phyloP scores from a whole-genome alignment of 345 rosid genomes.

The Syzygium oleosum region DNA sequence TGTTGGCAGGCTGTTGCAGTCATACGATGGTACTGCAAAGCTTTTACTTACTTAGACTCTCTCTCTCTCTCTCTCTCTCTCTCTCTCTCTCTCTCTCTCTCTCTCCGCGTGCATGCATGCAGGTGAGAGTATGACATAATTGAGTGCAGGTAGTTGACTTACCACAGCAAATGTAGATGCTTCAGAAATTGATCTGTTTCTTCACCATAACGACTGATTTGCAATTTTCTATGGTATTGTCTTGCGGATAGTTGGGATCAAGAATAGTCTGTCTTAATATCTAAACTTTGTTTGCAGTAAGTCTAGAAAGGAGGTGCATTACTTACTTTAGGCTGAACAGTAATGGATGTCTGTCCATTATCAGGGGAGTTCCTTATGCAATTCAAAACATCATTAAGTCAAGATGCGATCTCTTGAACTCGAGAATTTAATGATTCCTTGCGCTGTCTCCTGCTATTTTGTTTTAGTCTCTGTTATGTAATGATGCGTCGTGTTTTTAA shows the following conservation, averaged over 20 bases:
- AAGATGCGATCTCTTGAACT: neutral
- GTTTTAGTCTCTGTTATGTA: neutral
- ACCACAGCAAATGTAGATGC: neutral
- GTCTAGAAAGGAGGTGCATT: neutral
- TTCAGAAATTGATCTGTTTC: neutral
- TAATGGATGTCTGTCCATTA: neutral
- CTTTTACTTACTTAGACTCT: neutral
- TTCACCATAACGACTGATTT: neutral
- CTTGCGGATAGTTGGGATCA: neutral
- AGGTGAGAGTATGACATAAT: neutral
- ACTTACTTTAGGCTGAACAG: neutral
- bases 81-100: neutral
- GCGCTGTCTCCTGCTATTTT: neutral
- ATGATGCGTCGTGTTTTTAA: neutral
- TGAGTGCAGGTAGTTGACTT: neutral
- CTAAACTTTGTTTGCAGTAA: neutral
- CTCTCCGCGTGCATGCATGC: neutral
- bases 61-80: neutral
- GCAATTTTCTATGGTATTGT: neutral
- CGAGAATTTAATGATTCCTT: neutral
- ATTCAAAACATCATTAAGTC: neutral
- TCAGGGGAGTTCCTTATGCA: neutral
- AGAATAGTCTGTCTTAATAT: neutral
- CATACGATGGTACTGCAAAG: slow-evolving; percentile 34
- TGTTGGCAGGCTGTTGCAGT: slow-evolving; percentile 30